Evolutionary conservation across 345 rosid genomes (phyloP).

Genomic region (Lenwebbia sp.): DNA sequence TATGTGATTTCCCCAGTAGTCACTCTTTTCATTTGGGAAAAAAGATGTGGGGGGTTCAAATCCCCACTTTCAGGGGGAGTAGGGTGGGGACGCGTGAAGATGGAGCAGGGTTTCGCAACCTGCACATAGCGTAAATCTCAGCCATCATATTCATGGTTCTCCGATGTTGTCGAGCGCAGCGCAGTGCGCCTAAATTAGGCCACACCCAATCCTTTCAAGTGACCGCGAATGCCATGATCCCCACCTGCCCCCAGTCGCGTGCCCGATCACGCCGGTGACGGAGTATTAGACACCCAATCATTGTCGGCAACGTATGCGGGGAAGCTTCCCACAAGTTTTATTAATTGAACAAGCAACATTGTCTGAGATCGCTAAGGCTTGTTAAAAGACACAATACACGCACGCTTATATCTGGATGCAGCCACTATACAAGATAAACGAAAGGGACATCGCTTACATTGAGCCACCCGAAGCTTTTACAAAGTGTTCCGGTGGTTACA

Average conservation of each 20-base stretch:
- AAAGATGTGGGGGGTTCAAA: no score
- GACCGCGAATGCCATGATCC: not conserved
- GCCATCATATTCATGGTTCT: not conserved
- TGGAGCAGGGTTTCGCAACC: no score
- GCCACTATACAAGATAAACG: not conserved
- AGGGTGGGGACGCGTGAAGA: no score
- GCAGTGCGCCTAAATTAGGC: not conserved
- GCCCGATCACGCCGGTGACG: not conserved
- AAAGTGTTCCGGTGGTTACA: not conserved
- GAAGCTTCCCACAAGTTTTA: no score
- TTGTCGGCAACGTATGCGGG: not conserved
- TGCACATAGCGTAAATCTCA: no score
- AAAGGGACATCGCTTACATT: not conserved
- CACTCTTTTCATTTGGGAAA: no score
- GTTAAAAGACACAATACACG: not conserved
- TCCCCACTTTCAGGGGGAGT: no score
- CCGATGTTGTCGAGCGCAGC: not conserved
- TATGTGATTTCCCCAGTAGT: no score
- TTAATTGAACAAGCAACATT: no score
- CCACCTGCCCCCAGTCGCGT: not conserved
- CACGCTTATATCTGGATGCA: not conserved
- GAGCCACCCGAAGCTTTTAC: not conserved
- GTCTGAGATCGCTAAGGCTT: not conserved
- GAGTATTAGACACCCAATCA: not conserved
- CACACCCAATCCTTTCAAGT: not conserved